Conservation (phyloP, 257 asterid genomes). For the Ophiorrhiza pumila region DNA sequence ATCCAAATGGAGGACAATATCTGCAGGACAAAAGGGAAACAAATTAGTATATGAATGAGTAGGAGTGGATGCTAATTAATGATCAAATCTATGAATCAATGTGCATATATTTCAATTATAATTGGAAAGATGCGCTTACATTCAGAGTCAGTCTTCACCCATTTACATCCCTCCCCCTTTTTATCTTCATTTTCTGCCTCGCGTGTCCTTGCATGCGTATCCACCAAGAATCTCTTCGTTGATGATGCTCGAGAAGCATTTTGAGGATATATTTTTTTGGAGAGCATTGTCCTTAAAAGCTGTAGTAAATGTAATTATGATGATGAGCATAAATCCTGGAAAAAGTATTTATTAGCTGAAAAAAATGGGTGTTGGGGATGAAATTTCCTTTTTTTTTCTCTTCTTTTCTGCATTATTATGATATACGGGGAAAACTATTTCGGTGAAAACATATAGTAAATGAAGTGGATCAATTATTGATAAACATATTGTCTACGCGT, state of each 20-base stretch:
- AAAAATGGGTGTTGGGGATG: no score
- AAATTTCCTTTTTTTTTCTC: no score
- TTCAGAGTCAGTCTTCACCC: slow-evolving; percentile 89
- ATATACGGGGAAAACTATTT: no score
- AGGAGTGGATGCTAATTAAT: no score
- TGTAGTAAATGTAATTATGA: slow-evolving; percentile 19
- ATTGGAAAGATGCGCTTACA: slow-evolving; percentile 41
- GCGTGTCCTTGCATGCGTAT: slow-evolving; percentile 8
- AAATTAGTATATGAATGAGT: no score
- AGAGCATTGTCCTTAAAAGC: slow-evolving; percentile 81
- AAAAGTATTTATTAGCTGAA: no score
- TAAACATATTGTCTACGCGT: no score
- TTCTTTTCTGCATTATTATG: no score
- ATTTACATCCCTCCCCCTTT: slow-evolving; percentile 40
- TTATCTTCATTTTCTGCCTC: slow-evolving; percentile 43
- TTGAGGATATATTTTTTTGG: slow-evolving; percentile 58
- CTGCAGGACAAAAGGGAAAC: slow-evolving; percentile 44
- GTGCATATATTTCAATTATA: background rate
- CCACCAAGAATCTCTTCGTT: slow-evolving; percentile 49
- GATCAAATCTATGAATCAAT: background rate
- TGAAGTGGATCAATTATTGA: no score
- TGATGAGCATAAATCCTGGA: background rate
- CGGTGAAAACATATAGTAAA: no score
- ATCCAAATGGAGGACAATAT: slow-evolving; percentile 74
- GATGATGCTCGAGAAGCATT: slow-evolving; percentile 43